Evolutionary conservation across 345 rosid species (phyloP).

Genomic region (Hibiscus trionum): DNA sequence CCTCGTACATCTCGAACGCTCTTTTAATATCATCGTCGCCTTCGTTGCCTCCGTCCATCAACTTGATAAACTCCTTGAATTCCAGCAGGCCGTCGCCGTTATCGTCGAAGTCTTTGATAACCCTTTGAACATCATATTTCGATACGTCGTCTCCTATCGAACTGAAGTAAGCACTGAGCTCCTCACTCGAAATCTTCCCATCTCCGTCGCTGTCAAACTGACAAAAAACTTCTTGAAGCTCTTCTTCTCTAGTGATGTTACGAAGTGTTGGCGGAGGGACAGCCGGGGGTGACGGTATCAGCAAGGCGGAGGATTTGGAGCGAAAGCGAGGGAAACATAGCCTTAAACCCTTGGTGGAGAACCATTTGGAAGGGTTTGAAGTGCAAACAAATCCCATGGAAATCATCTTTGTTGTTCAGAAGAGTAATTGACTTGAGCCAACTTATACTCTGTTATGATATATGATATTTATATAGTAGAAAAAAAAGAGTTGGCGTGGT

Average conservation of each 20-base stretch:
- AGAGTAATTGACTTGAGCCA: too few species aligned
- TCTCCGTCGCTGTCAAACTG: conserved; percentile 64
- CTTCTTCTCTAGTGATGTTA: conserved; percentile 21
- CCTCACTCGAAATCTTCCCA: conserved; percentile 66
- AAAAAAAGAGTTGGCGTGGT: not conserved
- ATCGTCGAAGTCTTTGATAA: conserved; percentile 47
- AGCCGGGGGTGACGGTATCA: not conserved
- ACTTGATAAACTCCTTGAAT: conserved; percentile 52
- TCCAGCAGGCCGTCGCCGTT: conserved; percentile 65
- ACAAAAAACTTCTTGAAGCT: conserved; percentile 50
- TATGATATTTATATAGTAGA: not conserved
- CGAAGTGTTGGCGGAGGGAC: not conserved
- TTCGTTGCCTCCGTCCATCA: conserved; percentile 38
- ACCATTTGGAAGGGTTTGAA: conserved; percentile 8
- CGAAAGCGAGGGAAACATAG: not conserved
- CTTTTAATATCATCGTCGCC: conserved; percentile 45
- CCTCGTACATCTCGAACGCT: conserved; percentile 87
- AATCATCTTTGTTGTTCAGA: too few species aligned
- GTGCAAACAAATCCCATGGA: not conserved
- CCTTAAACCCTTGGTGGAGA: conserved; percentile 3
- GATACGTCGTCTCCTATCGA: conserved; percentile 74
- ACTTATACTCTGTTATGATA: not conserved
- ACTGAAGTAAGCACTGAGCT: conserved; percentile 55
- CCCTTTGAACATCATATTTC: conserved; percentile 43
- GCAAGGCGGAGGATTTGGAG: not conserved